A percentile compares a stretch with the other conserved stretches of the same genome.
Evolutionary conservation across 1,284 basidiomycete genomes (phyloP).

Genomic region (Ustilago curta): DNA sequence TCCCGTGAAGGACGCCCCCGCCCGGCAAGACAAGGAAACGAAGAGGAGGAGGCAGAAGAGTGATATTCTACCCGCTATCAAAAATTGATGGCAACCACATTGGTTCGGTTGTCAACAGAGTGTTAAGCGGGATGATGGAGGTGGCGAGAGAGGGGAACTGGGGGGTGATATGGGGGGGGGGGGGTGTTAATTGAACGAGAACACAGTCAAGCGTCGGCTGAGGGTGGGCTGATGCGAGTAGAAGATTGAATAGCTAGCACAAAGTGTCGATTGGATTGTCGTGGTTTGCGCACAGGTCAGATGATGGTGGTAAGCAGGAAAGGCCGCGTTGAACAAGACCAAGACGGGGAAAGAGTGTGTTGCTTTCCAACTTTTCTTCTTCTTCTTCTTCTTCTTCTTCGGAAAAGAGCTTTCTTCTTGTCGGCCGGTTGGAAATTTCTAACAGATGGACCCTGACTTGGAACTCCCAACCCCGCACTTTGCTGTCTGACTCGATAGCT

Average conservation of each 20-base stretch:
- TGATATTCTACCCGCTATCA: conserved; percentile 52
- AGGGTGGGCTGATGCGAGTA: background rate
- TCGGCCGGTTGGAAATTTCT: conserved; percentile 7
- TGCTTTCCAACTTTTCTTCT: conserved; percentile 1
- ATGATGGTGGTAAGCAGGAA: conserved; percentile 6
- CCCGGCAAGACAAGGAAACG: too few relatives aligned
- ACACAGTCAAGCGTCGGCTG: background rate
- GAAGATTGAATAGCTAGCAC: background rate
- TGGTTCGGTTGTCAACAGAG: conserved; percentile 56
- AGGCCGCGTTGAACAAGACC: background rate
- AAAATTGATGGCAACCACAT: conserved; percentile 61
- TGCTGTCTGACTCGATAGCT: background rate
- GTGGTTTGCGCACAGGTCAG: background rate
- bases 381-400: background rate
- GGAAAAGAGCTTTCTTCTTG: background rate
- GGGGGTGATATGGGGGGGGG: background rate
- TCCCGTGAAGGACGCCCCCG: too few relatives aligned
- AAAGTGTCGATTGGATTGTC: background rate
- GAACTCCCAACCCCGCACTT: conserved; percentile 21
- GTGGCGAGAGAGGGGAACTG: background rate
- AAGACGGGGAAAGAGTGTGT: background rate
- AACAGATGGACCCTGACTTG: conserved; percentile 14
- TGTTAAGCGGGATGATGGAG: conserved; percentile 43
- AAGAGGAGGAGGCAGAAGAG: conserved; percentile 6
- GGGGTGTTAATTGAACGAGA: background rate